A percentile compares a stretch with the other conserved stretches of the same genome.
phyloP scores from a whole-genome alignment of 768 basidiomycete genomes.

The Leccinum uliginosum region DNA sequence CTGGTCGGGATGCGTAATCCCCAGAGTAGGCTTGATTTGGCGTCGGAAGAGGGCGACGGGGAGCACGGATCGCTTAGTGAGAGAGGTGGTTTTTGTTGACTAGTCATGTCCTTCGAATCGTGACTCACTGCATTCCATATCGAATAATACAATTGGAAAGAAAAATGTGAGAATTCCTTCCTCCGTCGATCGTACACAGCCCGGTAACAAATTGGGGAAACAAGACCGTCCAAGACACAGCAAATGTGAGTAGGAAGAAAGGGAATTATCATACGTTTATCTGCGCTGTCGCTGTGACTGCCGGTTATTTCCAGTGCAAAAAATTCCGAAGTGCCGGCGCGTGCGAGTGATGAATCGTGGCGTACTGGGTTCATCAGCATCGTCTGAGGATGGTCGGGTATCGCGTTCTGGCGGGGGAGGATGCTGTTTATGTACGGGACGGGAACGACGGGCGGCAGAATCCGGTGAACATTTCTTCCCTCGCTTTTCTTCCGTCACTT shows the following conservation, averaged over 20 bases:
- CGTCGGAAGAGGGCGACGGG: background rate
- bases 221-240: background rate
- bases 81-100: constrained; percentile 28
- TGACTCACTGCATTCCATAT: background rate
- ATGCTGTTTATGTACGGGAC: constrained; percentile 26
- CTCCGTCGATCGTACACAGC: constrained; percentile 11
- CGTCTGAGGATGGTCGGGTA: background rate
- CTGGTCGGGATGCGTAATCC: constrained; percentile 26
- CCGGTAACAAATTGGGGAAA: constrained; percentile 2
- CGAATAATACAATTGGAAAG: constrained; percentile 5
- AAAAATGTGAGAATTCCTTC: background rate
- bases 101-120: background rate
- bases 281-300: constrained; percentile 9
- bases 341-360: constrained; percentile 12
- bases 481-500: constrained; percentile 14
- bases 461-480: constrained; percentile 9
- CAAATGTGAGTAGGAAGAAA: background rate
- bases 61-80: background rate
- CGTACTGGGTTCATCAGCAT: constrained; percentile 8
- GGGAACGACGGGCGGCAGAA: constrained; percentile 13
- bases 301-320: constrained; percentile 32
- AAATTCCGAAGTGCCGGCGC: constrained; percentile 33
- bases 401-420: constrained; percentile 12
- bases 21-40: background rate
- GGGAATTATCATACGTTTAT: background rate